Conservation (phyloP, 2,329 filamentous ascomycete genomes). For the Mycosphaerella sp. region DNA sequence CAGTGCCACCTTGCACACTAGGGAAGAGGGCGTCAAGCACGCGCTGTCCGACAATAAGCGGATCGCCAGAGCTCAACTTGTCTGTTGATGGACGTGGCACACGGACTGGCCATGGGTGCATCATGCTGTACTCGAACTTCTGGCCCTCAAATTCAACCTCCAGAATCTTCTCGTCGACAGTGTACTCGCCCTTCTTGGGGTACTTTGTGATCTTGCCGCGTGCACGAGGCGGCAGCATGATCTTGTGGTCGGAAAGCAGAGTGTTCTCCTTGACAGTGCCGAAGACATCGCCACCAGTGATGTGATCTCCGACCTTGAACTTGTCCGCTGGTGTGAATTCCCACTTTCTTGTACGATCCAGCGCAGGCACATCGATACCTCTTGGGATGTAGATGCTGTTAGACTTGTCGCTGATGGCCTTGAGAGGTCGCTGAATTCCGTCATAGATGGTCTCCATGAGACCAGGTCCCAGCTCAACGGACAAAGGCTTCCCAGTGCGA, state of each 20-base stretch:
- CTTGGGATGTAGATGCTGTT: constrained; percentile 96
- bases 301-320: constrained; percentile 93
- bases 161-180: constrained; percentile 86
- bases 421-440: constrained; percentile 92
- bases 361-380: constrained; percentile 77
- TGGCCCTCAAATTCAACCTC: constrained; percentile 97
- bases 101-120: constrained; percentile 98
- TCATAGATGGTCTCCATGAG: constrained; percentile 99
- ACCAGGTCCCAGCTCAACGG: constrained; percentile 93
- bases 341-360: constrained; percentile 92
- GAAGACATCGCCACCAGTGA: constrained; percentile 94
- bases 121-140: constrained; percentile 92
- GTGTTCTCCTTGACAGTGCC: constrained; percentile 95
- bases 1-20: constrained; percentile 91
- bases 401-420: constrained; percentile 69
- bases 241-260: constrained; percentile 86
- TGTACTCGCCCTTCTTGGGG: constrained; percentile 83
- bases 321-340: constrained; percentile 72
- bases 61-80: constrained; percentile 80
- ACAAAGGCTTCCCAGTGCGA: constrained; percentile 90
- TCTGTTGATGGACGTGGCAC: constrained; percentile 88
- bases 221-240: constrained; percentile 82
- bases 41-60: constrained; percentile 94
- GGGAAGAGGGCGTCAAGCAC: constrained; percentile 96
- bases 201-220: constrained; percentile 90